Conservation (phyloP, 257 asterid species). For the Gentiana dahurica region DNA sequence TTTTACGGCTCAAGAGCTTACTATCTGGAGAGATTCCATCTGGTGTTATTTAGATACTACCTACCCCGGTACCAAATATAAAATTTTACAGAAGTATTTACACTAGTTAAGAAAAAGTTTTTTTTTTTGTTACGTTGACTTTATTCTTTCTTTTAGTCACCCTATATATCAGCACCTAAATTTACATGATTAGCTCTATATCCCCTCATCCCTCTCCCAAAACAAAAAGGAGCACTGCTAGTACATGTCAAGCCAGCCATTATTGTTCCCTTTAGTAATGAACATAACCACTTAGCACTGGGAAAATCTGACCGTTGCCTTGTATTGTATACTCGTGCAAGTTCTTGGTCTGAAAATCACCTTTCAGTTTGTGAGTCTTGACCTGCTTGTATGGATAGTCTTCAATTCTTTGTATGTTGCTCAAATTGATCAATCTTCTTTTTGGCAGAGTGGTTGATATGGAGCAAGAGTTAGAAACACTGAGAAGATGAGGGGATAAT, state of each 20-base stretch:
- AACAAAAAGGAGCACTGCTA: too few relatives aligned
- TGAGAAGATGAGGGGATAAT: conserved; percentile 50
- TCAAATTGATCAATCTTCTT: conserved; percentile 41
- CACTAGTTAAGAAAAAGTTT: too few relatives aligned
- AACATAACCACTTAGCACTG: background rate
- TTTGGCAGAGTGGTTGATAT: conserved; percentile 73
- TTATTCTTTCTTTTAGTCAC: too few relatives aligned
- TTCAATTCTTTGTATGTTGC: conserved; percentile 6
- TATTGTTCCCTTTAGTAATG: background rate
- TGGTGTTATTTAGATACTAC: too few relatives aligned
- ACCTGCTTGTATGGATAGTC: background rate
- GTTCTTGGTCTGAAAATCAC: background rate
- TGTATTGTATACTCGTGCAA: background rate
- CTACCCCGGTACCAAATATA: too few relatives aligned
- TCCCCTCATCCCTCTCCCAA: too few relatives aligned
- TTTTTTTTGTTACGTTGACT: too few relatives aligned
- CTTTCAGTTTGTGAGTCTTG: background rate
- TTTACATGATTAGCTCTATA: too few relatives aligned
- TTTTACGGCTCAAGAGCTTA: too few relatives aligned
- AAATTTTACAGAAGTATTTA: too few relatives aligned
- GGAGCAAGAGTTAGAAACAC: conserved; percentile 63
- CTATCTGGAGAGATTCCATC: too few relatives aligned
- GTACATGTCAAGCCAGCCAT: background rate
- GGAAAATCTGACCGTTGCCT: background rate
- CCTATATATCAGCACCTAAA: too few relatives aligned